phyloP scores from a whole-genome alignment of 257 asterid species.

The Scutellaria galericulata region DNA sequence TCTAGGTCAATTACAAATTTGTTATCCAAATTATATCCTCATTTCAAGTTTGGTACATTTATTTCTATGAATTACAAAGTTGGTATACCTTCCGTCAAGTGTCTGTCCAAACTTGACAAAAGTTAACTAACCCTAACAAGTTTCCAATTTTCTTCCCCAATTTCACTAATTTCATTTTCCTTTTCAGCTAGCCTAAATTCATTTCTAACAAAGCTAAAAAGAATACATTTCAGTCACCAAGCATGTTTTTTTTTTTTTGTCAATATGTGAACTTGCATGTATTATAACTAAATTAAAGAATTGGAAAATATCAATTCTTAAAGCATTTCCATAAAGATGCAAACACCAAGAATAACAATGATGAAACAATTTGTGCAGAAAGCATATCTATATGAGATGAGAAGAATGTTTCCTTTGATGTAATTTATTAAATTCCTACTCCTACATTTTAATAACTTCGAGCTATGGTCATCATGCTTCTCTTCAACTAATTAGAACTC shows the following conservation, averaged over 20 bases:
- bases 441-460: neutral
- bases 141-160: too few species aligned
- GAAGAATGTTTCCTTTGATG: neutral
- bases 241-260: neutral
- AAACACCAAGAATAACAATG: neutral
- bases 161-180: too few species aligned
- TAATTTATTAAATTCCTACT: neutral
- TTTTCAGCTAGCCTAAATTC: too few species aligned
- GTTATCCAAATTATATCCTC: too few species aligned
- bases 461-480: constrained; percentile 10
- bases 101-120: too few species aligned
- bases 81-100: too few species aligned
- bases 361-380: neutral
- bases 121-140: too few species aligned
- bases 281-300: neutral
- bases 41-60: too few species aligned
- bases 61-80: too few species aligned
- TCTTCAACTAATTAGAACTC: constrained; percentile 21
- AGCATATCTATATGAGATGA: neutral
- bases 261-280: neutral
- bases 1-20: too few species aligned
- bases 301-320: neutral
- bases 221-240: neutral
- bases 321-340: neutral
- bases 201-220: too few species aligned